A percentile compares a stretch with the other conserved stretches of the same genome.
Conservation (phyloP, 495 filamentous ascomycete genomes). For the Podospora bellae-mahoneyi region DNA sequence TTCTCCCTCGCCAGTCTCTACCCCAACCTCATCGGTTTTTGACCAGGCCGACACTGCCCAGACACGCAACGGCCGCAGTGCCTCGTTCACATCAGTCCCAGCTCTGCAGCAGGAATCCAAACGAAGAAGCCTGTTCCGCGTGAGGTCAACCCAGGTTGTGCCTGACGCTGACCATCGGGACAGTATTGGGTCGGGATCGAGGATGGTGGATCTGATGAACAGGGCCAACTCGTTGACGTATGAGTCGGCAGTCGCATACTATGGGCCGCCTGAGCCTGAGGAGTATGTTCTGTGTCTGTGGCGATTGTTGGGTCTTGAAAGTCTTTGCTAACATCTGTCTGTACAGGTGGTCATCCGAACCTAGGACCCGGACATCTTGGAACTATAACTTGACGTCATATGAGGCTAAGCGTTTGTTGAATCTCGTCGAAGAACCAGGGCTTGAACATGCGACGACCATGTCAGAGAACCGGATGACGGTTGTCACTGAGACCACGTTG, state of each 20-base stretch:
- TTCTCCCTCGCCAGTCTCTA: conserved; percentile 23
- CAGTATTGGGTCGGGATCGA: conserved; percentile 19
- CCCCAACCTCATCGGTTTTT: conserved; percentile 18
- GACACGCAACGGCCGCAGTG: conserved; percentile 18
- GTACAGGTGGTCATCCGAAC: conserved; percentile 26
- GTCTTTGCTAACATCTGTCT: background rate
- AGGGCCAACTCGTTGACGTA: conserved; percentile 36
- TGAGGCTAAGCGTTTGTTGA: conserved; percentile 42
- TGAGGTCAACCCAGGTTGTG: conserved; percentile 28
- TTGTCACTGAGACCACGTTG: conserved; percentile 36
- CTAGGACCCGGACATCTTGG: conserved; percentile 36
- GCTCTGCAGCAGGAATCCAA: conserved; percentile 21
- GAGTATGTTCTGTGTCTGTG: conserved; percentile 19
- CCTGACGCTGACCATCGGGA: conserved; percentile 18
- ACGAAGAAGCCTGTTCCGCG: conserved; percentile 35
- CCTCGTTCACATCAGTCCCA: conserved; percentile 22
- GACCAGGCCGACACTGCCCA: conserved; percentile 12
- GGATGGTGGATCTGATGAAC: conserved; percentile 21
- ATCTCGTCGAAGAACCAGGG: conserved; percentile 36
- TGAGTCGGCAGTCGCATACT: conserved; percentile 31
- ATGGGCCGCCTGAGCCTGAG: conserved; percentile 27
- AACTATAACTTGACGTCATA: conserved; percentile 44
- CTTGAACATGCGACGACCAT: conserved; percentile 31
- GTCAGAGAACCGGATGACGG: conserved; percentile 37
- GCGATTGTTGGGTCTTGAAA: background rate